Base-by-base conservation (phyloP, 2,329 filamentous ascomycete species). In the Fusarium austroafricanum region DNA sequence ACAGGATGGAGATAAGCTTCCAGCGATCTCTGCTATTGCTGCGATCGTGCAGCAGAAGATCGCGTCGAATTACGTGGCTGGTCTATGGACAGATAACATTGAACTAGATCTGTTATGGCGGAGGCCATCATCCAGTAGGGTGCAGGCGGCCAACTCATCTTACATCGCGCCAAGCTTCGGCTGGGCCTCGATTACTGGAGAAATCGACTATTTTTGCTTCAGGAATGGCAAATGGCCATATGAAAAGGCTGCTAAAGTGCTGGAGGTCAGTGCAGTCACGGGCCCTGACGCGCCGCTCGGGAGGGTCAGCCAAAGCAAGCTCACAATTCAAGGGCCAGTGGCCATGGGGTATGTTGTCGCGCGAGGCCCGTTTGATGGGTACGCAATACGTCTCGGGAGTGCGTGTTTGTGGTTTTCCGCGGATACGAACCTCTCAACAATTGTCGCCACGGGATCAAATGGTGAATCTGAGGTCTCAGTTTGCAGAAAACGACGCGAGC, bases 21-120 rank as follows among this genome's bases (percentile, higher is more conserved):
- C 75, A 0, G 76, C 74, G 2, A 71, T 78, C 37, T 75, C 75
- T 5, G 75, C 74, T 1, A 59, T 77, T 21, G 77, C 75, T 0
- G 67, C 61, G 6, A 55, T 64, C 6, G 44, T 77, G 33, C 68
- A 69, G 29, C 56, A 63, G 33, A 67, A 55, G 4, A 70, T 66
- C 7, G 52, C 54, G 0, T 71, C 71, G 15, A 47, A 70, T 10
- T 78, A 78, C 46, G 55, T 69, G 2, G 76, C 76, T 1, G 75
- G 76, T 2, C 38, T 78, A 20, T 78, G 76, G 76, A 33, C 35
- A 3, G 50, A 69, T n/a, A 73, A 72, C 18, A 67, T 75, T 14
- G 44, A 68, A n/a, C 33, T 64, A 20, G 72, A 73, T 28, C 55
- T 75, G 6, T 46, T 71, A 12, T 75, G 72, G 71, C 63, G 57